Conservation (phyloP, 345 rosid genomes). For the Salix exigua region DNA sequence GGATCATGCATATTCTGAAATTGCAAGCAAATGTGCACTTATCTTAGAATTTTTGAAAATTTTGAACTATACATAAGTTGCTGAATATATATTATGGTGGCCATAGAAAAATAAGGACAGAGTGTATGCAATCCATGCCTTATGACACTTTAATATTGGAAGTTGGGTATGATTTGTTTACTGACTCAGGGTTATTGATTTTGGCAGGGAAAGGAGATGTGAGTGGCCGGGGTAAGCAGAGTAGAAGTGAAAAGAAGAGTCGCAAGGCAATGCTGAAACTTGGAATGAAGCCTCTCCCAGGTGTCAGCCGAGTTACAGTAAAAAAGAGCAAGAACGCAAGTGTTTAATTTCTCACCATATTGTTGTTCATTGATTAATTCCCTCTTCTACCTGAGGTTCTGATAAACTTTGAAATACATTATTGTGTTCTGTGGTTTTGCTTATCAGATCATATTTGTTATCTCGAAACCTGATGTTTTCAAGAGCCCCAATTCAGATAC, state of each 20-base stretch:
- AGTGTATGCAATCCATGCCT: not conserved
- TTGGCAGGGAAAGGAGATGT: slow-evolving; percentile 35
- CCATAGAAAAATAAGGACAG: too few species aligned
- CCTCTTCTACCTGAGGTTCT: not conserved
- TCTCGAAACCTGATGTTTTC: slow-evolving; percentile 86
- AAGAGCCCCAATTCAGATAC: slow-evolving; percentile 87
- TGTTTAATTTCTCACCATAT: not conserved
- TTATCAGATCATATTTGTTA: slow-evolving; percentile 64
- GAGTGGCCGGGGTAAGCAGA: slow-evolving; percentile 66
- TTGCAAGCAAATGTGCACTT: not conserved
- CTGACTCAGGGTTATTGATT: too few species aligned
- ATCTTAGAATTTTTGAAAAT: not conserved
- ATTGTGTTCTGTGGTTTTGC: not conserved
- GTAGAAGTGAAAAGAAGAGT: slow-evolving; percentile 88
- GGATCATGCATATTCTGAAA: not conserved
- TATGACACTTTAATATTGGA: slow-evolving; percentile 9
- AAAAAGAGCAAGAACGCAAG: slow-evolving; percentile 82
- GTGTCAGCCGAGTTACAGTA: slow-evolving; percentile 76
- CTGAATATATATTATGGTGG: too few species aligned
- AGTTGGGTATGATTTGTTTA: too few species aligned
- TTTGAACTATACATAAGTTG: too few species aligned
- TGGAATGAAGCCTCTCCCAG: slow-evolving; percentile 74
- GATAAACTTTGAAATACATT: too few species aligned
- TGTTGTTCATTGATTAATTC: not conserved
- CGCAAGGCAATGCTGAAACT: slow-evolving; percentile 89